phyloP scores from a whole-genome alignment of 345 rosid species.

The Salix viminalis region DNA sequence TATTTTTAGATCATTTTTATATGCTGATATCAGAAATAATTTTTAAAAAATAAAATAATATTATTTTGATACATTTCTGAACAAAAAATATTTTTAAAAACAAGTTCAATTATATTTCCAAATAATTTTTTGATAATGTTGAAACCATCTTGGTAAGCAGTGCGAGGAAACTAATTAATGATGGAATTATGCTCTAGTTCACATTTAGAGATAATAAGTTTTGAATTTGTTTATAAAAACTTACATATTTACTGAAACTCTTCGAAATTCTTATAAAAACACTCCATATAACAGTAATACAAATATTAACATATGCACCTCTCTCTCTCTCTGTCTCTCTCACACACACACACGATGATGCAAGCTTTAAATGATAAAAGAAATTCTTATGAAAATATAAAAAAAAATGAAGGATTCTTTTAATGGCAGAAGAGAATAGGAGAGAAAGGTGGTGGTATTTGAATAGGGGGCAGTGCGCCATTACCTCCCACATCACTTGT shows the following conservation, averaged over 20 bases:
- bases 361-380: not conserved
- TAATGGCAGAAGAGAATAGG: not conserved
- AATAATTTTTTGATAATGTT: not conserved
- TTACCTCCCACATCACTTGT: not conserved
- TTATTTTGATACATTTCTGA: no score
- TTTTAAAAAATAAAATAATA: no score
- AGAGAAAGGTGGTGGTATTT: not conserved
- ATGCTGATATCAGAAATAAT: no score
- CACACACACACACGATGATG: not conserved
- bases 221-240: not conserved
- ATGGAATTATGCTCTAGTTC: no score
- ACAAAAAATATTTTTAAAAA: no score
- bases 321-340: no score
- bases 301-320: not conserved
- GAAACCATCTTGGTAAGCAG: not conserved
- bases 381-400: not conserved
- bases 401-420: no score
- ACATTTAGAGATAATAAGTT: not conserved
- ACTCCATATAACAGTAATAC: no score
- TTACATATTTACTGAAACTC: not conserved
- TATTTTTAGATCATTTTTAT: no score
- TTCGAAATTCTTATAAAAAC: not conserved
- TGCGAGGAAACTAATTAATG: not conserved
- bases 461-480: not conserved
- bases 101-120: no score